phyloP scores from a whole-genome alignment of 176 grass and related monocot species.

The Rhynchospora breviuscula region DNA sequence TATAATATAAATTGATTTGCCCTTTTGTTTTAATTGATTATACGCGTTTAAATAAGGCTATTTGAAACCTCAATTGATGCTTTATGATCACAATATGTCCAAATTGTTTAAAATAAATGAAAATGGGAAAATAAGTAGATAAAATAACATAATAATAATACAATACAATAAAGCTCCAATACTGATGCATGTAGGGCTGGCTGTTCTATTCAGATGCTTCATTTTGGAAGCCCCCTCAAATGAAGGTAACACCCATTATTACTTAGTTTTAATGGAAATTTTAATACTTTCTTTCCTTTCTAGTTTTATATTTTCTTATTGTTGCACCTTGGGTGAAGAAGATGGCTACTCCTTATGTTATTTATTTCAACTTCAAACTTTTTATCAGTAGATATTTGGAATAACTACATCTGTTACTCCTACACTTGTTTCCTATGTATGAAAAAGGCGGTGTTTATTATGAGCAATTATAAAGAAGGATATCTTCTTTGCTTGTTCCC shows the following conservation, averaged over 20 bases:
- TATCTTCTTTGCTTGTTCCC: not conserved
- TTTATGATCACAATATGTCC: not conserved
- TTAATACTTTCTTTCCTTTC: not conserved
- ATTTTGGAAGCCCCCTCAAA: conserved; percentile 91
- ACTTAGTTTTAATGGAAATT: not conserved
- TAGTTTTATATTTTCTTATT: not conserved
- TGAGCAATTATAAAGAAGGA: not conserved
- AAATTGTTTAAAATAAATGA: not conserved
- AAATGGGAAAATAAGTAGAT: not conserved
- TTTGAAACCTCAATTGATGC: not conserved
- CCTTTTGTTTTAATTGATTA: not conserved
- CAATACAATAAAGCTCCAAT: conserved; percentile 15
- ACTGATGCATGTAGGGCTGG: conserved; percentile 66
- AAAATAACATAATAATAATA: not conserved
- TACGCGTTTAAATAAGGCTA: not conserved
- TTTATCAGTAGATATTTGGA: not conserved
- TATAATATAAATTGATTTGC: not conserved
- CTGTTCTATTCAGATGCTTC: conserved; percentile 71
- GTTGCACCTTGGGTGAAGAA: not conserved
- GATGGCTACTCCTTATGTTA: not conserved
- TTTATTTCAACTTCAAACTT: not conserved
- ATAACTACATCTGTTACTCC: not conserved
- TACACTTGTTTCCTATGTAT: not conserved
- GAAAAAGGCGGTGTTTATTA: not conserved
- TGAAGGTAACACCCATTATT: conserved; percentile 56